Conservation (phyloP, 129 eudicot species). For the Tagetes patula region DNA sequence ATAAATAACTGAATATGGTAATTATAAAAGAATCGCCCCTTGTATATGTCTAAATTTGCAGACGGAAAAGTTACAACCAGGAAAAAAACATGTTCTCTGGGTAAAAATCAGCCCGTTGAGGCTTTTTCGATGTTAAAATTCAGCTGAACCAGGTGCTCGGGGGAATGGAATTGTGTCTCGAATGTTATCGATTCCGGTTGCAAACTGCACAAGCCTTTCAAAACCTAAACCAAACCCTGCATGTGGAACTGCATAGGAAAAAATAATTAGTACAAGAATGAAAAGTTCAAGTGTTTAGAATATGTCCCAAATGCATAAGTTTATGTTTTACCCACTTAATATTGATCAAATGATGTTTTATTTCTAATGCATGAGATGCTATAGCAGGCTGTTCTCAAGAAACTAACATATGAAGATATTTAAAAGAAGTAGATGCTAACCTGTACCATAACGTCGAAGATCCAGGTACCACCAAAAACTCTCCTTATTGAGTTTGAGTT, state of each 20-base stretch:
- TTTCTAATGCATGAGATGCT: background rate
- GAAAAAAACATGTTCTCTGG: background rate
- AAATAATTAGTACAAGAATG: conserved; percentile 1
- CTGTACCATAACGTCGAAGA: conserved; percentile 97
- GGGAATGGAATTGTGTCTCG: conserved; percentile 98
- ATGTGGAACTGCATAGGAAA: conserved; percentile 78
- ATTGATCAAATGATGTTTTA: background rate
- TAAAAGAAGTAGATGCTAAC: conserved; percentile 35
- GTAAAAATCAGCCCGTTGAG: background rate
- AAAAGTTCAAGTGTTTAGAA: too few relatives aligned
- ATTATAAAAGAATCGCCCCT: conserved; percentile 1
- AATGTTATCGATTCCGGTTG: conserved; percentile 90
- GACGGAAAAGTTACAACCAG: conserved; percentile 14
- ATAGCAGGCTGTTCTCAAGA: conserved; percentile 6
- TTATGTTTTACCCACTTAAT: background rate
- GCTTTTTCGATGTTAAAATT: conserved; percentile 52
- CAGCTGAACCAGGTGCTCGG: conserved; percentile 92
- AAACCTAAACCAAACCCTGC: conserved; percentile 98
- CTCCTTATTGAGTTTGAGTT: conserved; percentile 73
- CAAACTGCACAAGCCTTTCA: conserved; percentile 96
- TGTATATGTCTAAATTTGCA: conserved; percentile 15
- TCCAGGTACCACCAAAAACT: conserved; percentile 99
- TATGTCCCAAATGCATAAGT: too few relatives aligned
- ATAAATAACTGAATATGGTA: background rate
- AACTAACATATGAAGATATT: conserved; percentile 1